Conservation (phyloP, 305 asterid genomes). For the Solanum hybrid region DNA sequence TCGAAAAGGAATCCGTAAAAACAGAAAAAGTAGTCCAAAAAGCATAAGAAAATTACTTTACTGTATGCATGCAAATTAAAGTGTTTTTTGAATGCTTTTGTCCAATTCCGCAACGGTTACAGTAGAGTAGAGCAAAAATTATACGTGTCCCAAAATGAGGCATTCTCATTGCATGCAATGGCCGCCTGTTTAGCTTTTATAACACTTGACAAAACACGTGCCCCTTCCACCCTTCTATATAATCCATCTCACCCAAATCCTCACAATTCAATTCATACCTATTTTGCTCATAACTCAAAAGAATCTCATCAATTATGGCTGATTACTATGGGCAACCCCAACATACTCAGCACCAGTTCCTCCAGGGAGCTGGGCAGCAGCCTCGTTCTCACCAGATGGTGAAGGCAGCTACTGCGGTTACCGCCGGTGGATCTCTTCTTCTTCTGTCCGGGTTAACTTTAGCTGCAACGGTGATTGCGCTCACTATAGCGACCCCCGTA, state of each 20-base stretch:
- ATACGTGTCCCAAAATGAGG: conserved; percentile 14
- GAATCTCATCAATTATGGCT: neutral
- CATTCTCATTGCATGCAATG: conserved; percentile 13
- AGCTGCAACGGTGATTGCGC: conserved; percentile 55
- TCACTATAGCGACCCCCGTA: conserved; percentile 59
- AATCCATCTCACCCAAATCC: neutral
- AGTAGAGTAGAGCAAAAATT: neutral
- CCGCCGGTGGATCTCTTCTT: conserved; percentile 66
- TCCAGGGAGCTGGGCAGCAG: conserved; percentile 5
- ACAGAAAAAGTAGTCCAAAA: neutral
- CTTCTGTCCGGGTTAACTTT: conserved; percentile 51
- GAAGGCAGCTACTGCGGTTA: conserved; percentile 60
- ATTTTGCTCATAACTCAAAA: neutral
- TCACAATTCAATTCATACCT: neutral
- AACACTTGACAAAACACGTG: conserved; percentile 21
- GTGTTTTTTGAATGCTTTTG: neutral
- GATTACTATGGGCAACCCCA: conserved; percentile 9
- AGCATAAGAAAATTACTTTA: neutral
- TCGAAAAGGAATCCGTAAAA: neutral
- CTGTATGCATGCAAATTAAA: neutral
- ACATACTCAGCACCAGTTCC: conserved; percentile 1
- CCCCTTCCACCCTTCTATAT: neutral
- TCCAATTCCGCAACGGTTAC: neutral
- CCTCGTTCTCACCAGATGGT: conserved; percentile 51
- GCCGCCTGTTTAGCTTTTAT: conserved; percentile 10